Evolutionary conservation across 352 stramenopile genomes (phyloP).

Genomic region (Pythium chondricola): DNA sequence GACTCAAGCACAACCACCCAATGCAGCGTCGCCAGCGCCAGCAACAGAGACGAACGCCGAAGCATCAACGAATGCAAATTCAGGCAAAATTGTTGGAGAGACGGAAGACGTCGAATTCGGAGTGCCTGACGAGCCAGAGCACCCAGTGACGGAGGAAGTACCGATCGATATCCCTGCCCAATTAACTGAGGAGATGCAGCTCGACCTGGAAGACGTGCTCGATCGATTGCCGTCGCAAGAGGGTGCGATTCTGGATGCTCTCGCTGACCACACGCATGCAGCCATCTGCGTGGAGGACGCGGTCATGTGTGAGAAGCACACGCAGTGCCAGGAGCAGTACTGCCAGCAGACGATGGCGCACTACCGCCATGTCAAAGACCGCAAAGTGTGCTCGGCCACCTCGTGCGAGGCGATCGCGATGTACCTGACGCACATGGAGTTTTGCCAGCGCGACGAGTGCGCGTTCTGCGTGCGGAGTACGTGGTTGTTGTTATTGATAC

Average conservation of each 20-base stretch:
- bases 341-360: conserved; percentile 18
- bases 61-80: too few species aligned
- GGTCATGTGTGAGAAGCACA: conserved; percentile 18
- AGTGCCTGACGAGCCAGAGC: background rate
- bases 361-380: conserved; percentile 14
- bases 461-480: conserved; percentile 35
- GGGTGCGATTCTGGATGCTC: conserved; percentile 20
- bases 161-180: conserved; percentile 13
- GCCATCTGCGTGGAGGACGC: conserved; percentile 27
- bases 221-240: conserved; percentile 18
- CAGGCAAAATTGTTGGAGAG: too few species aligned
- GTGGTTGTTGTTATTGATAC: background rate
- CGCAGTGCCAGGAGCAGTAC: conserved; percentile 19
- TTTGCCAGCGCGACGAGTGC: conserved; percentile 14
- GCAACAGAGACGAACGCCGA: too few species aligned
- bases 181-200: conserved; percentile 12
- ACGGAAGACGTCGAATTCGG: conserved; percentile 6
- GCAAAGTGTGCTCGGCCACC: conserved; percentile 14
- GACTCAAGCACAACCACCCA: too few species aligned
- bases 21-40: too few species aligned
- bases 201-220: conserved; percentile 23
- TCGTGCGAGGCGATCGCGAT: conserved; percentile 19
- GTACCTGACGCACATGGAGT: conserved; percentile 24
- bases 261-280: conserved; percentile 28
- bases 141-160: conserved; percentile 5